Conservation (phyloP, 441 rosid genomes). For the Francoa sonchifolia region DNA sequence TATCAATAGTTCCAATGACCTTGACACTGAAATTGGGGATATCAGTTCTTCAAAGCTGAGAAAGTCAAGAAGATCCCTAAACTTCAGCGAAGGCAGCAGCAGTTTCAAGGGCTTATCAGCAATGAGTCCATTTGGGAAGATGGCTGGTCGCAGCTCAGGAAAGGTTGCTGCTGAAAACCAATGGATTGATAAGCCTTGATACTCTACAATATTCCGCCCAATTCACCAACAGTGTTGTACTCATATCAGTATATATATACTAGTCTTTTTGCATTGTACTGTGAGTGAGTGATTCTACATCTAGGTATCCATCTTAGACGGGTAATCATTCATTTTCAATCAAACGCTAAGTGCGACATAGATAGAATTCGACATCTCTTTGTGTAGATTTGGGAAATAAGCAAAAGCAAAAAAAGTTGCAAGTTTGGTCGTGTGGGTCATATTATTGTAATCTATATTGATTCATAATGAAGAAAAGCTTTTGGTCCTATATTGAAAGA, state of each 20-base stretch:
- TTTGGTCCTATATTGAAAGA: conserved; percentile 17
- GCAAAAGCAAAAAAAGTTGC: conserved; percentile 26
- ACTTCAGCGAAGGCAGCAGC: conserved; percentile 85
- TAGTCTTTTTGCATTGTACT: conserved; percentile 6
- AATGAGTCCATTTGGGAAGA: conserved; percentile 52
- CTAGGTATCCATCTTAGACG: too few species aligned
- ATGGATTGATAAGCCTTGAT: conserved; percentile 43
- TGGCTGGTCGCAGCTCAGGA: conserved; percentile 73
- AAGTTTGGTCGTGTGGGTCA: conserved; percentile 28
- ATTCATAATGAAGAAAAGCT: conserved; percentile 27
- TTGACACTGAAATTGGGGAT: conserved; percentile 40
- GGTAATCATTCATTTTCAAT: too few species aligned
- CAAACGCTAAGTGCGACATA: too few species aligned
- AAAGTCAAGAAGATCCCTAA: conserved; percentile 52
- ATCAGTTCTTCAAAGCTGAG: conserved; percentile 51
- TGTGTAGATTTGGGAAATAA: conserved; percentile 45
- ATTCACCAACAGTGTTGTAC: too few species aligned
- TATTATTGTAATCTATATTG: conserved; percentile 32
- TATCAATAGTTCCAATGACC: conserved; percentile 28
- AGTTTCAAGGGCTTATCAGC: conserved; percentile 77
- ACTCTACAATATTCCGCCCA: not conserved
- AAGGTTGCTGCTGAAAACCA: conserved; percentile 62
- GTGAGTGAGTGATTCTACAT: too few species aligned
- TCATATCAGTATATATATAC: not conserved
- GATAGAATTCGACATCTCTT: conserved; percentile 15